Percentiles rank a stretch among this genome's conserved stretches.
phyloP scores from a whole-genome alignment of 345 rosid species.

The Eutrema yunnanense region DNA sequence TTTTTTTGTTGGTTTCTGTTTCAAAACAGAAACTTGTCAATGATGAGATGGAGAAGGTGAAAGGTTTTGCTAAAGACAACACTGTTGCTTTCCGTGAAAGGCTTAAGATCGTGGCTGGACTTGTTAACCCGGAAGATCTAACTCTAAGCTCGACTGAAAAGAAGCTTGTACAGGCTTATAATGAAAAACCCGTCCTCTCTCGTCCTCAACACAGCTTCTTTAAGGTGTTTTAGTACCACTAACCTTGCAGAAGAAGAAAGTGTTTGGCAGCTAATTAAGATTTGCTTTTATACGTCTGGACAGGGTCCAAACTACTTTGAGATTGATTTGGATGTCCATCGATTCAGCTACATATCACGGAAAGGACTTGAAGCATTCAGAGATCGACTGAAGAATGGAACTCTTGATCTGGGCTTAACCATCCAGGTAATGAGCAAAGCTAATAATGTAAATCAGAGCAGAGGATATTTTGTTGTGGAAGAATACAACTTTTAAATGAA shows the following conservation, averaged over 20 bases:
- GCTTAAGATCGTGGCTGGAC: slow-evolving; percentile 79
- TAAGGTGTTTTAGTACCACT: slow-evolving; percentile 40
- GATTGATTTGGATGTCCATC: slow-evolving; percentile 90
- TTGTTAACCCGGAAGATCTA: slow-evolving; percentile 82
- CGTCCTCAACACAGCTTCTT: slow-evolving; percentile 92
- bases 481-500: not conserved
- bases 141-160: slow-evolving; percentile 68
- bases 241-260: not conserved
- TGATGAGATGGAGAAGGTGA: slow-evolving; percentile 81
- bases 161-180: slow-evolving; percentile 76
- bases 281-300: not conserved
- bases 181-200: slow-evolving; percentile 91
- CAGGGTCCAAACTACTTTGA: slow-evolving; percentile 92
- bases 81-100: slow-evolving; percentile 78
- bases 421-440: slow-evolving; percentile 58
- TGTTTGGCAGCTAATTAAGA: not conserved
- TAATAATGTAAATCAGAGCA: not conserved
- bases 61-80: slow-evolving; percentile 78
- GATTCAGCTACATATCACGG: slow-evolving; percentile 86
- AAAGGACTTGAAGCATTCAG: slow-evolving; percentile 89
- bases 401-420: slow-evolving; percentile 74
- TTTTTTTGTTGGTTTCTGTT: not conserved
- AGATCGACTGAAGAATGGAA: slow-evolving; percentile 70
- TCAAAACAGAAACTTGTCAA: slow-evolving; percentile 60
- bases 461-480: not conserved